Evolutionary conservation across 208 protist species (phyloP).

Genomic region (Acanthamoeba rhysodes): DNA sequence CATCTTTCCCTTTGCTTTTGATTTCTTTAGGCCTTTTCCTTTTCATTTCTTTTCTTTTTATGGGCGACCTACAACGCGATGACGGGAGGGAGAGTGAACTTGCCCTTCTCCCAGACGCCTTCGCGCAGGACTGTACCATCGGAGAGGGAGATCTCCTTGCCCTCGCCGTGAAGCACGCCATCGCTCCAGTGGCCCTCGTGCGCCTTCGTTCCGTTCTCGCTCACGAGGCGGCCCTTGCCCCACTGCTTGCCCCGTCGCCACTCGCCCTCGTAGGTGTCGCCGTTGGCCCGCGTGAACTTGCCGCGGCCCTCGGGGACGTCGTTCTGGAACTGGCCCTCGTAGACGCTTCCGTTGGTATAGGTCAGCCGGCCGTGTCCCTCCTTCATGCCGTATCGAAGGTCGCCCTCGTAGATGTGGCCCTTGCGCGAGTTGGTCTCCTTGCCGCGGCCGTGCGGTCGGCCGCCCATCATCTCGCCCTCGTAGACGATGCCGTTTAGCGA

Average conservation of each 20-base stretch:
- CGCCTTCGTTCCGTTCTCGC: slow-evolving; percentile 13
- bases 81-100: slow-evolving; percentile 24
- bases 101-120: slow-evolving; percentile 55
- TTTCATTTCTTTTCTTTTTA: background rate
- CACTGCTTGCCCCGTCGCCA: slow-evolving; percentile 64
- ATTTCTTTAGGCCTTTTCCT: background rate
- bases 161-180: slow-evolving; percentile 45
- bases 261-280: slow-evolving; percentile 66
- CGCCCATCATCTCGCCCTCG: slow-evolving; percentile 72
- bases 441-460: slow-evolving; percentile 41
- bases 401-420: slow-evolving; percentile 54
- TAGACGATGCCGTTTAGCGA: background rate
- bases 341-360: slow-evolving; percentile 56
- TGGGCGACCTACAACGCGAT: slow-evolving; percentile 6
- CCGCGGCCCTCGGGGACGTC: slow-evolving; percentile 61
- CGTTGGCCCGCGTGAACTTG: slow-evolving; percentile 38
- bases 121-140: slow-evolving; percentile 20
- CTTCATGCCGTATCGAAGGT: slow-evolving; percentile 68
- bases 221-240: slow-evolving; percentile 49
- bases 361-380: slow-evolving; percentile 35
- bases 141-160: slow-evolving; percentile 10
- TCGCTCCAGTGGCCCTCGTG: slow-evolving; percentile 55
- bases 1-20: background rate
- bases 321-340: slow-evolving; percentile 73
- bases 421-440: slow-evolving; percentile 32